These are phyloP conservation scores for Plasmodium gaboni DNA, from an alignment of 169 alveolate species.

Conservation along the genomic window DNA sequence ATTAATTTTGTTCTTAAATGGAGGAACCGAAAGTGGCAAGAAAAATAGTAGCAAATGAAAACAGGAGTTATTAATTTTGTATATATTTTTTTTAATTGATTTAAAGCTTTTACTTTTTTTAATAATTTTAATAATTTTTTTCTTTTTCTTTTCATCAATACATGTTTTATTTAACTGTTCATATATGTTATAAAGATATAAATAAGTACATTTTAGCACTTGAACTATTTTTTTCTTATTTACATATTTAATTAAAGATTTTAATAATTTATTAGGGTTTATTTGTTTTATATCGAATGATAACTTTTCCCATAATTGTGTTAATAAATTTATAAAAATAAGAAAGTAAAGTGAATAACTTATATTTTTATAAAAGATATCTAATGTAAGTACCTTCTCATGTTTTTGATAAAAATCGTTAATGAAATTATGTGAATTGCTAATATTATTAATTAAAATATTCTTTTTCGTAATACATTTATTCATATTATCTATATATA, in stretches of 20 bases:
- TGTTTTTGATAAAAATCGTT: constrained; percentile 38
- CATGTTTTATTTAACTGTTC: constrained; percentile 5
- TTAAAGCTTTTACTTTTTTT: constrained; percentile 47
- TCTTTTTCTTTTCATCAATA: constrained; percentile 19
- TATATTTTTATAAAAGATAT: constrained; percentile 25
- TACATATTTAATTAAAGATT: constrained; percentile 1
- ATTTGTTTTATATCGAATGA: background rate
- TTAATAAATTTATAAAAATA: constrained; percentile 25
- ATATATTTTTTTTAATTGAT: constrained; percentile 9
- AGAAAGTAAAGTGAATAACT: constrained; percentile 42
- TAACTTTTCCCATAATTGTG: constrained; percentile 10
- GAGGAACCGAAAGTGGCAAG: constrained; percentile 41
- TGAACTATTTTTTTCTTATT: background rate
- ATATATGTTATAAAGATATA: constrained; percentile 5
- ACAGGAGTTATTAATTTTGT: constrained; percentile 42
- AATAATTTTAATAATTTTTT: constrained; percentile 27
- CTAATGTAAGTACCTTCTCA: constrained; percentile 28
- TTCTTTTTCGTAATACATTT: constrained; percentile 25
- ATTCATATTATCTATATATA: constrained; percentile 40
- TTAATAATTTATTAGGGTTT: background rate
- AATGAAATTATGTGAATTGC: constrained; percentile 26
- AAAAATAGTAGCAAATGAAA: constrained; percentile 30
- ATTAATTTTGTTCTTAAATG: constrained; percentile 11
- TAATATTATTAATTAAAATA: constrained; percentile 22
- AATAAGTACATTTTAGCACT: background rate